Conservation (phyloP, 2,329 filamentous ascomycete species). For the Hymenoscyphus occultus region DNA sequence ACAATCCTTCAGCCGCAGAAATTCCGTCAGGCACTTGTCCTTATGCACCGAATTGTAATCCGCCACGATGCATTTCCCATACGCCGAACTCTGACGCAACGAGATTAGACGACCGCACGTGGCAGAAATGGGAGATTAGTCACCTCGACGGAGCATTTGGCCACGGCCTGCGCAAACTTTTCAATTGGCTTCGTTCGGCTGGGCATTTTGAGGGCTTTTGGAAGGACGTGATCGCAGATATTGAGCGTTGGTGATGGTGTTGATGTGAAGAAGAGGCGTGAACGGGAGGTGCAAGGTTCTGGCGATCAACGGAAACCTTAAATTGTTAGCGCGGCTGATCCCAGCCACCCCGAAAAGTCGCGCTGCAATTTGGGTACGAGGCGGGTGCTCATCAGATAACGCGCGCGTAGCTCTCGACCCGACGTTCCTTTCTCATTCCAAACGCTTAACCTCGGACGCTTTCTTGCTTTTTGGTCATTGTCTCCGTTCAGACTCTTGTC, state of each 20-base stretch:
- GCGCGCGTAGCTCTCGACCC: neutral
- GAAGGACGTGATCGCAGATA: neutral
- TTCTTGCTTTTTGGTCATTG: neutral
- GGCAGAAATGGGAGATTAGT: conserved; percentile 15
- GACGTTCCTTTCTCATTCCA: neutral
- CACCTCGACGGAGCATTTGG: conserved; percentile 66
- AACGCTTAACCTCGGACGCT: neutral
- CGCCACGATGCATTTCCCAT: conserved; percentile 85
- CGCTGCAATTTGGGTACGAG: neutral
- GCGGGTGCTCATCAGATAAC: neutral
- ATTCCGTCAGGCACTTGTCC: conserved; percentile 85
- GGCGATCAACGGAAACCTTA: conserved; percentile 2
- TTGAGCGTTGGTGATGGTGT: conserved; percentile 4
- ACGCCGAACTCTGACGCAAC: conserved; percentile 65
- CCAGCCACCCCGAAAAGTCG: conserved; percentile 5
- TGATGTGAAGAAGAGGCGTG: neutral
- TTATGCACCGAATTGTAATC: conserved; percentile 91
- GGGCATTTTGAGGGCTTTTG: conserved; percentile 31
- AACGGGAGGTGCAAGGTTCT: neutral
- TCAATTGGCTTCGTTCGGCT: conserved; percentile 59
- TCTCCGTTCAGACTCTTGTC: neutral
- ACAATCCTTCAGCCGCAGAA: conserved; percentile 81
- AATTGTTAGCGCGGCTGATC: neutral
- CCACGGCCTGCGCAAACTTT: conserved; percentile 63
- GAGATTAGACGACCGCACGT: conserved; percentile 5